A percentile compares a stretch with the other conserved stretches of the same genome.
Evolutionary conservation across 345 rosid species (phyloP).

Genomic region (Eucalyptus sideroxylon): DNA sequence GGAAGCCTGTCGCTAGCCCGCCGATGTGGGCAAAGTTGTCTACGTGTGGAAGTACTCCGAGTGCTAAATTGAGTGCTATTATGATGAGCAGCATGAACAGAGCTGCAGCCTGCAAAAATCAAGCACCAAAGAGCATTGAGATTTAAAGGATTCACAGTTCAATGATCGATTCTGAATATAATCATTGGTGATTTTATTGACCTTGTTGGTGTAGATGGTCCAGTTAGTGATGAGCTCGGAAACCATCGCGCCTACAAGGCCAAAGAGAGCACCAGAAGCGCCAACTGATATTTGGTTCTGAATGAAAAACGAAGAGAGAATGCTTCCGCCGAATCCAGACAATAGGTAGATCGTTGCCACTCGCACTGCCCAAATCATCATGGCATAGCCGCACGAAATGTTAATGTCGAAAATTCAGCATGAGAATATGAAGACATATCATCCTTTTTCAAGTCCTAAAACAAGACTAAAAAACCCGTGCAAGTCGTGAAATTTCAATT

Average conservation of each 20-base stretch:
- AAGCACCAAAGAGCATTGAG: neutral
- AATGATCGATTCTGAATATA: neutral
- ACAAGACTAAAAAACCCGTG: neutral
- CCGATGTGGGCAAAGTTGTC: slow-evolving; percentile 90
- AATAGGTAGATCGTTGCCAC: slow-evolving; percentile 67
- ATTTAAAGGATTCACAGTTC: neutral
- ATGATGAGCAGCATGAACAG: slow-evolving; percentile 54
- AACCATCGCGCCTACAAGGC: slow-evolving; percentile 92
- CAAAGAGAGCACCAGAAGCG: slow-evolving; percentile 92
- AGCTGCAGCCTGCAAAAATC: slow-evolving; percentile 50
- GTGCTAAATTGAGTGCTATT: slow-evolving; percentile 47
- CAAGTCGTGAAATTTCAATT: neutral
- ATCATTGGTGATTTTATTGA: neutral
- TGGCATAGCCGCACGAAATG: neutral
- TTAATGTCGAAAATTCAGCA: neutral
- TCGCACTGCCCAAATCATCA: slow-evolving; percentile 27
- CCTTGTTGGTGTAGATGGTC: slow-evolving; percentile 76
- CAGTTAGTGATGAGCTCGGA: slow-evolving; percentile 84
- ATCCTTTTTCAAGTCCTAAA: neutral
- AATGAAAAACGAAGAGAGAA: slow-evolving; percentile 66
- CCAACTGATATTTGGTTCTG: slow-evolving; percentile 61
- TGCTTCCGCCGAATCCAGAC: slow-evolving; percentile 84
- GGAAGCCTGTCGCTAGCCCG: slow-evolving; percentile 69
- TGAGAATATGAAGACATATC: neutral
- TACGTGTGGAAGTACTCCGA: slow-evolving; percentile 82